Evolutionary conservation across 805 yeast genomes (phyloP).

Genomic region (Starmerella apis): DNA sequence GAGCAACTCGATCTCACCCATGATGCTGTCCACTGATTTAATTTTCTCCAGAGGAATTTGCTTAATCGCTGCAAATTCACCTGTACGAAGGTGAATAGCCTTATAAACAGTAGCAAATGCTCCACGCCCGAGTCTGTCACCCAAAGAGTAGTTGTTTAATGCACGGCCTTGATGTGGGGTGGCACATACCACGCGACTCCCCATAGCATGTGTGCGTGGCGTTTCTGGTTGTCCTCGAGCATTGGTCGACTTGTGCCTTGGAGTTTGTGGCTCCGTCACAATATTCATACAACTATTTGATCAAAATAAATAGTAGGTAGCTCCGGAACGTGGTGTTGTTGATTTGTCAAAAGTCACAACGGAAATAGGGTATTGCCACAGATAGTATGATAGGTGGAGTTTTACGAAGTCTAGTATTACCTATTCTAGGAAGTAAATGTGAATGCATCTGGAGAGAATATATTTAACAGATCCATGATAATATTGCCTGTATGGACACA

Average conservation of each 20-base stretch:
- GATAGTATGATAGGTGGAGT: background rate
- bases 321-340: background rate
- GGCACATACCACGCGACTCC: slow-evolving; percentile 24
- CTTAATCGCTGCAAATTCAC: slow-evolving; percentile 67
- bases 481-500: too few species aligned
- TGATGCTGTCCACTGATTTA: slow-evolving; percentile 34
- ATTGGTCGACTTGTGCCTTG: background rate
- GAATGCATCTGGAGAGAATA: background rate
- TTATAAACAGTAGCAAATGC: slow-evolving; percentile 82
- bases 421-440: background rate
- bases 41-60: slow-evolving; percentile 49
- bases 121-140: slow-evolving; percentile 71
- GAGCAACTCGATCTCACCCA: slow-evolving; percentile 60
- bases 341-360: slow-evolving; percentile 9
- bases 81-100: slow-evolving; percentile 56
- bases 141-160: slow-evolving; percentile 30
- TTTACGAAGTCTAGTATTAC: background rate
- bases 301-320: background rate
- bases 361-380: slow-evolving; percentile 2
- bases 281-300: background rate
- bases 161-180: slow-evolving; percentile 25
- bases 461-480: too few species aligned
- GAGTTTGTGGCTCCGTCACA: slow-evolving; percentile 15
- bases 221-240: slow-evolving; percentile 2
- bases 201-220: slow-evolving; percentile 23